phyloP scores from a whole-genome alignment of 768 basidiomycete species.

The Steccherinum ochraceum region DNA sequence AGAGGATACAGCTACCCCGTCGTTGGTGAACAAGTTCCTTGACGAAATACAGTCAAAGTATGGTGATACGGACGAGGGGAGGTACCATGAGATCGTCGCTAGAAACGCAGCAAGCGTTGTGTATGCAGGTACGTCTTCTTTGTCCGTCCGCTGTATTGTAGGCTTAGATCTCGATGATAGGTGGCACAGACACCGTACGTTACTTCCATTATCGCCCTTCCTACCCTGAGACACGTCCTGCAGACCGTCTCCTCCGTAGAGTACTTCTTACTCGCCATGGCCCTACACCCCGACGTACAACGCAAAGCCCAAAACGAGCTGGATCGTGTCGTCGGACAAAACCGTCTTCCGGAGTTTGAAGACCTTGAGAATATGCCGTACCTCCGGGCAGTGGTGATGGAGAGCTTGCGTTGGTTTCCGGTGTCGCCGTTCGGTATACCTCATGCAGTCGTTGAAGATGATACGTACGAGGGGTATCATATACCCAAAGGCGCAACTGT shows the following conservation, averaged over 20 bases:
- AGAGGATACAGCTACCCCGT: background rate
- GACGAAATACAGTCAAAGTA: background rate
- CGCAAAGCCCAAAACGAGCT: background rate
- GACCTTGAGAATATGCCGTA: background rate
- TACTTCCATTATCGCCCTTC: background rate
- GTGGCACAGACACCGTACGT: background rate
- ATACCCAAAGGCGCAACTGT: background rate
- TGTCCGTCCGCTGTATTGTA: too few relatives aligned
- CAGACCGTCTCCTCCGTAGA: background rate
- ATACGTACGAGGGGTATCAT: conserved; percentile 3
- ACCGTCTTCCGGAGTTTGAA: background rate
- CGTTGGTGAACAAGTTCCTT: background rate
- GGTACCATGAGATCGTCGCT: background rate
- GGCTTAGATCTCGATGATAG: background rate
- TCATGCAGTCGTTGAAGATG: background rate
- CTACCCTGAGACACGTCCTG: background rate
- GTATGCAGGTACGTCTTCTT: background rate
- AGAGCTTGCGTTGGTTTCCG: background rate
- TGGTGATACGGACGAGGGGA: background rate
- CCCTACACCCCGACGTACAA: background rate
- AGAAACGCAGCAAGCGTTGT: background rate
- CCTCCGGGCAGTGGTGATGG: background rate
- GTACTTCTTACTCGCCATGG: background rate
- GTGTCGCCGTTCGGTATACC: background rate
- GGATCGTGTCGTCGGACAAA: background rate